Percentiles rank a stretch among this genome's conserved stretches.
Evolutionary conservation across 2,329 filamentous ascomycete species (phyloP).

Genomic region (Penicillium expansum): DNA sequence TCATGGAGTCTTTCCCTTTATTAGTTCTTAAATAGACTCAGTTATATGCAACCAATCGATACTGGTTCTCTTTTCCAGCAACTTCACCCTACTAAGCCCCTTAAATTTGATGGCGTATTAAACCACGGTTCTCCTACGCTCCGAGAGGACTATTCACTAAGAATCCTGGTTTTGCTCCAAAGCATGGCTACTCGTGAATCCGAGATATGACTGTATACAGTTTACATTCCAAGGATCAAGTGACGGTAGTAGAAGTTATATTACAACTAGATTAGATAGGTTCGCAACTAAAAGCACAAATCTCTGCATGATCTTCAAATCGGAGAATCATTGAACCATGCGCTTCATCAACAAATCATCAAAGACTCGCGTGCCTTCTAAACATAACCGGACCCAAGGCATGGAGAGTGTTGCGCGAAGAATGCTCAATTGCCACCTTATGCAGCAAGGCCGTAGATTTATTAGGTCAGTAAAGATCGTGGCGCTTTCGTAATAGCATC

Average conservation of each 20-base stretch:
- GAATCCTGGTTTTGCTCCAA: neutral
- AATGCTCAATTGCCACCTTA: neutral
- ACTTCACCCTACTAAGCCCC: neutral
- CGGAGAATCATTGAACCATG: slow-evolving; percentile 8
- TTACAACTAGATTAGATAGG: slow-evolving; percentile 22
- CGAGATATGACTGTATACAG: neutral
- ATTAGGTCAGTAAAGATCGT: slow-evolving; percentile 22
- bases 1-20: slow-evolving; percentile 22
- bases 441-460: neutral
- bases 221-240: neutral
- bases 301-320: neutral
- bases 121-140: neutral
- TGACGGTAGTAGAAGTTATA: slow-evolving; percentile 18
- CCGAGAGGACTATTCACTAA: neutral
- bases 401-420: neutral
- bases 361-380: neutral
- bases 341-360: slow-evolving; percentile 16
- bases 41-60: slow-evolving; percentile 17
- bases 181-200: neutral
- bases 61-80: slow-evolving; percentile 10
- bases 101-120: neutral
- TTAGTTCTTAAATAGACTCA: slow-evolving; percentile 15
- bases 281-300: neutral
- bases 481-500: slow-evolving; percentile 21
- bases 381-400: neutral